These are phyloP conservation scores for Botrytis fabae DNA, from an alignment of 2,329 filamentous ascomycete genomes.

Conservation along the genomic window DNA sequence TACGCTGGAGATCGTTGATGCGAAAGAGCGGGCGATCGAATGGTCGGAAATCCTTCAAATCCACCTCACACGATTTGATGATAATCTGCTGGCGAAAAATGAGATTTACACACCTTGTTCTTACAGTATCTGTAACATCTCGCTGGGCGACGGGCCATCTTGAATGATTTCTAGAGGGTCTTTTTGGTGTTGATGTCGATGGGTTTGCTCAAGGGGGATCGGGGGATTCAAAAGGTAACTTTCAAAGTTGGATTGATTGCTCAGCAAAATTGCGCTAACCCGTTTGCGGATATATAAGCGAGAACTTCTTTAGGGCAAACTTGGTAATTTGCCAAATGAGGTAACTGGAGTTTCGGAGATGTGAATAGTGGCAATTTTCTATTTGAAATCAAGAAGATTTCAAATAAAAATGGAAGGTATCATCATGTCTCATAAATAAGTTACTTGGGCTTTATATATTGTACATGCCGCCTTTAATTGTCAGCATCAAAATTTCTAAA, in stretches of 20 bases:
- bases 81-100: slow-evolving; percentile 11
- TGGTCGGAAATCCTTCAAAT: slow-evolving; percentile 17
- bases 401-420: neutral
- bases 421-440: slow-evolving; percentile 24
- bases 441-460: slow-evolving; percentile 21
- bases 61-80: slow-evolving; percentile 15
- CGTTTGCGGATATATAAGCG: slow-evolving; percentile 21
- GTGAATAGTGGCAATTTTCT: slow-evolving; percentile 15
- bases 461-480: neutral
- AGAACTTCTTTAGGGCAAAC: slow-evolving; percentile 18
- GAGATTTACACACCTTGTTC: slow-evolving; percentile 82
- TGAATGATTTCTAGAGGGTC: slow-evolving; percentile 63
- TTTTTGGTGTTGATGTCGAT: slow-evolving; percentile 49
- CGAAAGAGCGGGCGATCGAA: slow-evolving; percentile 24
- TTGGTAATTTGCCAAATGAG: neutral
- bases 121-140: slow-evolving; percentile 99
- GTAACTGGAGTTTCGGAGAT: slow-evolving; percentile 13
- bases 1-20: neutral
- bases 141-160: slow-evolving; percentile 98
- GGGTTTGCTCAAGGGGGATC: slow-evolving; percentile 28
- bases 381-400: slow-evolving; percentile 19
- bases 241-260: slow-evolving; percentile 17
- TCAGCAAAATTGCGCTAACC: slow-evolving; percentile 1
- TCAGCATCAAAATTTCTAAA: neutral
- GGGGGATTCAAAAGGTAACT: slow-evolving; percentile 23